Conservation (phyloP, 2,329 filamentous ascomycete genomes). For the Didymella exigua region DNA sequence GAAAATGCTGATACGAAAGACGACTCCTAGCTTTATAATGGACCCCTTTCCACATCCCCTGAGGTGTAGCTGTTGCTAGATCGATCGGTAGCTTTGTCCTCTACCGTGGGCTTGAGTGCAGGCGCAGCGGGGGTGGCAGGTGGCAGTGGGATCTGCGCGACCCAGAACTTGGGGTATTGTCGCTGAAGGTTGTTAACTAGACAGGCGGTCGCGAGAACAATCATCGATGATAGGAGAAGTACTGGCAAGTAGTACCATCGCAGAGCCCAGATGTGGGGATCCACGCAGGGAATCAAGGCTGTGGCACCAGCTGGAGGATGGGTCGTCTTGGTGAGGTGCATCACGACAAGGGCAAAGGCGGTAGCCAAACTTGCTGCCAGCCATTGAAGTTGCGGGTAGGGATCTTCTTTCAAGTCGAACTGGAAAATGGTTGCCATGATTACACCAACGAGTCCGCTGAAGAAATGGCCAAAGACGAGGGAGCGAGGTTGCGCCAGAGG, state of each 20-base stretch:
- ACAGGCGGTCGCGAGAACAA: constrained; percentile 50
- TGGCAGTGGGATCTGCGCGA: constrained; percentile 44
- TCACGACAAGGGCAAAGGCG: constrained; percentile 52
- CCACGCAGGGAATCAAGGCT: constrained; percentile 51
- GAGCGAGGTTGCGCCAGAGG: constrained; percentile 55
- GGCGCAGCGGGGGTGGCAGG: constrained; percentile 22
- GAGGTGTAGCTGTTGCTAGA: constrained; percentile 17
- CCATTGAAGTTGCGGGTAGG: constrained; percentile 47
- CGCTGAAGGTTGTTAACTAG: constrained; percentile 54
- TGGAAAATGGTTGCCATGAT: constrained; percentile 53
- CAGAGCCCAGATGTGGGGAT: constrained; percentile 47
- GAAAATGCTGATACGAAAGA: background rate
- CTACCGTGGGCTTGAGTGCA: constrained; percentile 15
- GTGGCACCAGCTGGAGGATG: constrained; percentile 57
- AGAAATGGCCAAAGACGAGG: constrained; percentile 52
- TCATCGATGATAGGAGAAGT: constrained; percentile 47
- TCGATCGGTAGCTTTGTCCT: constrained; percentile 19
- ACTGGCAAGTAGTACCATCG: constrained; percentile 53
- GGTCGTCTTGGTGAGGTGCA: constrained; percentile 54
- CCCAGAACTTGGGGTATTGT: constrained; percentile 55
- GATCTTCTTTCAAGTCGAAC: constrained; percentile 39
- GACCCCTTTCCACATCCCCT: constrained; percentile 28
- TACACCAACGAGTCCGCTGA: constrained; percentile 53
- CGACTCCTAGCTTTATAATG: background rate
- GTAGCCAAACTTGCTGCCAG: constrained; percentile 51